Evolutionary conservation across 345 rosid genomes (phyloP), one percentile per base, ranked within the genome.

Genomic region (Citrus inodora): DNA sequence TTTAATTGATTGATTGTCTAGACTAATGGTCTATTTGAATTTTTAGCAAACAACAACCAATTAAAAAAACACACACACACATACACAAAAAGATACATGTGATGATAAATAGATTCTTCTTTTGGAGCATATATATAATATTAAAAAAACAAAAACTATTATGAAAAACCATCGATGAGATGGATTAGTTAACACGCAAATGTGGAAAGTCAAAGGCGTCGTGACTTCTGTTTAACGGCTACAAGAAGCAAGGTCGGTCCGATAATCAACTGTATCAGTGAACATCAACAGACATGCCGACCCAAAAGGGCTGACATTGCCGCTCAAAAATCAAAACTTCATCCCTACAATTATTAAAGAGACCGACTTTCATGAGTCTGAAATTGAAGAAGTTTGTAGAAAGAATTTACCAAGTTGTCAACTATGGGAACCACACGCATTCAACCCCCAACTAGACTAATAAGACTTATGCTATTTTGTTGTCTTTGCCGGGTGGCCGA

Each of bases 291-390:
- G 75, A 66, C 27, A 84, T 55, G 84, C 76, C 77, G 27, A 72
- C 78, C 60, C 85, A 87, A 33, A 33, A 81, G 85, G 62, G 46
- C 27, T 74, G 73, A 82, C 81, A 67, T 71, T 61, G 48, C 51
- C 16, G 17, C 48, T 35, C 67, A 77, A 58, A 64, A 64, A 38
- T 51, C 76, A 55, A 53, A 17, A 58, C 11, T 42, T 30, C 53
- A 51, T 46, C 38, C 60, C 65, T 30, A 28, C n/a, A 19, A 17
- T 17, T 19, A 40, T 68, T 68, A 40, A 64, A 30, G 38, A 64
- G 38, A 32, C 9, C 3, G 68, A 64, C 68, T 59, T 59, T 63
- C 19, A 3, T 64, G 16, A 17, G 68, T 32, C 68, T 22, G 8
- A 17, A 16, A 64, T 25, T 64, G 40, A 64, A 7, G 68, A 16